A percentile compares a stretch with the other conserved stretches of the same genome.
Conservation (phyloP, 2,329 filamentous ascomycete species). For the Colletotrichum lini region DNA sequence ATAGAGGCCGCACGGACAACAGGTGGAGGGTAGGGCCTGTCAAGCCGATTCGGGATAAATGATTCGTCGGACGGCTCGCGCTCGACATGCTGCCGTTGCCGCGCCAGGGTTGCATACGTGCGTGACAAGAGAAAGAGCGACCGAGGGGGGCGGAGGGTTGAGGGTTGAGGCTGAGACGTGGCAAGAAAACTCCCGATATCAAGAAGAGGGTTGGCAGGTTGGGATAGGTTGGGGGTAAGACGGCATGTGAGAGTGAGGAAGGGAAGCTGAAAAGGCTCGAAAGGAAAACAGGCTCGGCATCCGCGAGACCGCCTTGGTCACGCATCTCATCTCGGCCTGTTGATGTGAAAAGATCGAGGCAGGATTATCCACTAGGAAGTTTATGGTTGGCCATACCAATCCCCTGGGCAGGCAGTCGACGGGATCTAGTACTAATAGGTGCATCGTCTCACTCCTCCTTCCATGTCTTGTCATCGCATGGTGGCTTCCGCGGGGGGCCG, state of each 20-base stretch:
- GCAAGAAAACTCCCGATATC: constrained; percentile 15
- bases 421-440: constrained; percentile 10
- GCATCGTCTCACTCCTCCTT: constrained; percentile 26
- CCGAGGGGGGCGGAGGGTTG: constrained; percentile 1
- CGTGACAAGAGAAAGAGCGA: constrained; percentile 22
- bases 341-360: too few species aligned
- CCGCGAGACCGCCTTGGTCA: too few species aligned
- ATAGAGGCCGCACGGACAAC: constrained; percentile 33
- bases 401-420: not conserved
- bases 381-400: not conserved
- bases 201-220: not conserved
- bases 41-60: constrained; percentile 19
- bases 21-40: constrained; percentile 23
- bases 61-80: constrained; percentile 18
- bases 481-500: constrained; percentile 28
- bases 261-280: constrained; percentile 4
- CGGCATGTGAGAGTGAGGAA: not conserved
- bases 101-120: constrained; percentile 36
- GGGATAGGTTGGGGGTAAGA: constrained; percentile 1
- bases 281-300: not conserved
- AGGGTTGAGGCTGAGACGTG: constrained; percentile 28
- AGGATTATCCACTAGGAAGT: not conserved
- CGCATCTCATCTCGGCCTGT: too few species aligned
- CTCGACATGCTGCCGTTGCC: constrained; percentile 18
- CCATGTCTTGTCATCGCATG: constrained; percentile 10